A percentile compares a stretch with the other conserved stretches of the same genome.
Evolutionary conservation across 768 basidiomycete species (phyloP).

Genomic region (Kondoa subrosea): DNA sequence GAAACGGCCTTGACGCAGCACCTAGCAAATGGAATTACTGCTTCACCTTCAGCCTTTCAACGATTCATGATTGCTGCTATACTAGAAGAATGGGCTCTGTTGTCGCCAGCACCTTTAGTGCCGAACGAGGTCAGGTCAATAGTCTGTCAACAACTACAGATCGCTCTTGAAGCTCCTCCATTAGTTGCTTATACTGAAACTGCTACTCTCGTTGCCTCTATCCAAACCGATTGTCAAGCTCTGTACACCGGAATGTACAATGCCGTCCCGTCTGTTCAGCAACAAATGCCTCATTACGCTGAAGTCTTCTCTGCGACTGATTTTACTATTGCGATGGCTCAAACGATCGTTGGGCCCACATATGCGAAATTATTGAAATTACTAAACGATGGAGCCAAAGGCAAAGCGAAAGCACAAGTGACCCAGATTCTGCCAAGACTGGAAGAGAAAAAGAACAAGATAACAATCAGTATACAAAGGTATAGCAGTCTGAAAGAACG

Average conservation of each 20-base stretch:
- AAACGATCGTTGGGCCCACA: conserved; percentile 44
- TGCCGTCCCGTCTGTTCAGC: neutral
- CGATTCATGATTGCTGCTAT: conserved; percentile 69
- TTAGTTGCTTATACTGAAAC: conserved; percentile 41
- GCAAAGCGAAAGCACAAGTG: neutral
- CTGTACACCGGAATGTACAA: neutral
- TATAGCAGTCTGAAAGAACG: conserved; percentile 67
- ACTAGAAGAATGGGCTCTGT: conserved; percentile 73
- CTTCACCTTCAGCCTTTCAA: conserved; percentile 80
- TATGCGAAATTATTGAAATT: neutral
- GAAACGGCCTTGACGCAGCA: conserved; percentile 59
- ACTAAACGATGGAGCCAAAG: neutral
- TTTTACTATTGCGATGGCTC: conserved; percentile 66
- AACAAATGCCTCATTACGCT: conserved; percentile 38
- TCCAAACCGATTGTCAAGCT: neutral
- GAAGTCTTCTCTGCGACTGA: conserved; percentile 50
- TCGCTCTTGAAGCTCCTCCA: conserved; percentile 27
- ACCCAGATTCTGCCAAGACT: conserved; percentile 46
- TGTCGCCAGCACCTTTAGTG: conserved; percentile 17
- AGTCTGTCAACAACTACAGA: conserved; percentile 26
- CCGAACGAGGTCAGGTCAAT: conserved; percentile 20
- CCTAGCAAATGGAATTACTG: conserved; percentile 52
- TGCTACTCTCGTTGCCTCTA: conserved; percentile 22
- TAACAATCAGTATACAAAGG: conserved; percentile 55
- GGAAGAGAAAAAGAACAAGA: conserved; percentile 53